phyloP scores from a whole-genome alignment of 805 yeast genomes.

The Kregervanrija fluxuum region DNA sequence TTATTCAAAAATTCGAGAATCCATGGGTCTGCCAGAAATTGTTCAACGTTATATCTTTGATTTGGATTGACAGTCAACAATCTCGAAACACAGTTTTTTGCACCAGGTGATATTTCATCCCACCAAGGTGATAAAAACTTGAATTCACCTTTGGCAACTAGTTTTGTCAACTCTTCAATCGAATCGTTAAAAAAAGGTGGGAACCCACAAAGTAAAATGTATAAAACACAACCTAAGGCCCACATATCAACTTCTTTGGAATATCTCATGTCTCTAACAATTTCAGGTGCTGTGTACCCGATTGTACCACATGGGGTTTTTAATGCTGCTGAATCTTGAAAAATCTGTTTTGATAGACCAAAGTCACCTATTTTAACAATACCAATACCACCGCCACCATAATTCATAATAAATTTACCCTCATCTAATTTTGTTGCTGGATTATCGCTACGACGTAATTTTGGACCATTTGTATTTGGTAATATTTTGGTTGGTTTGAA shows the following conservation, averaged over 20 bases:
- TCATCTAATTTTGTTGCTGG: constrained; percentile 70
- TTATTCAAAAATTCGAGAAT: constrained; percentile 31
- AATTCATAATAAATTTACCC: constrained; percentile 70
- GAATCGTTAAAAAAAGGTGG: constrained; percentile 94
- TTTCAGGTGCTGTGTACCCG: constrained; percentile 98
- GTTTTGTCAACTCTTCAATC: constrained; percentile 64
- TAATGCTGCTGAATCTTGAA: constrained; percentile 49
- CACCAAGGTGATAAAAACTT: constrained; percentile 81
- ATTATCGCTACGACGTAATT: constrained; percentile 61
- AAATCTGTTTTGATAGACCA: constrained; percentile 86
- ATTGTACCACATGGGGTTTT: constrained; percentile 99
- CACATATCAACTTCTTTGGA: constrained; percentile 97
- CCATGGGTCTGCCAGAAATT: constrained; percentile 75
- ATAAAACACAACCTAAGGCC: constrained; percentile 96
- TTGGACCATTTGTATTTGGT: constrained; percentile 29
- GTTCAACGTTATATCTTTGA: constrained; percentile 61
- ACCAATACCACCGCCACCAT: constrained; percentile 94
- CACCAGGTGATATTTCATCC: constrained; percentile 70
- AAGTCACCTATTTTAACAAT: constrained; percentile 88
- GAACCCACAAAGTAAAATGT: constrained; percentile 91
- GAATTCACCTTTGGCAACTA: constrained; percentile 74
- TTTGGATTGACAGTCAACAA: constrained; percentile 67
- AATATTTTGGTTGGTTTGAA: constrained; percentile 51
- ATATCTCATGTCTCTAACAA: constrained; percentile 87
- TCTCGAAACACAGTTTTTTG: constrained; percentile 61